A percentile compares a stretch with the other conserved stretches of the same genome.
Evolutionary conservation across 106 monocot species (phyloP).

Genomic region (Phalaenopsis aphrodite): DNA sequence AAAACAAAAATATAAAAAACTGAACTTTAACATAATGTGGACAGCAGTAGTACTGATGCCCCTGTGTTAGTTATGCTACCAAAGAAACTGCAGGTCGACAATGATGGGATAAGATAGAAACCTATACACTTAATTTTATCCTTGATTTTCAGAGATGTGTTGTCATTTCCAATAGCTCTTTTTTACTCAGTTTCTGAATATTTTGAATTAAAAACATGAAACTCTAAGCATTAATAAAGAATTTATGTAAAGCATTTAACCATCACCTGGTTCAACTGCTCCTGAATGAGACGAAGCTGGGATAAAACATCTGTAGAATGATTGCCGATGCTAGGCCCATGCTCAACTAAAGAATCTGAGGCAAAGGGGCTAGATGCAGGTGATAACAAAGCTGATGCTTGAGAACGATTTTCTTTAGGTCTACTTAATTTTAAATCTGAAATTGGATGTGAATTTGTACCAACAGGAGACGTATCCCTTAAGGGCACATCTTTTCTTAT

Average conservation of each 20-base stretch:
- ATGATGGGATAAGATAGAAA: background rate
- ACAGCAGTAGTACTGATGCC: no score
- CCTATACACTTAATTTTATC: background rate
- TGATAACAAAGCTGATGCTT: conserved; percentile 26
- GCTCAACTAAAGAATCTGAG: conserved; percentile 56
- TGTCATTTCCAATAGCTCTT: background rate
- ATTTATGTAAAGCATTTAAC: background rate
- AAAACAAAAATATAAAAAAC: no score
- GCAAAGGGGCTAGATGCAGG: conserved; percentile 39
- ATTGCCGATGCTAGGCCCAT: conserved; percentile 20
- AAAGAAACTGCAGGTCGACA: background rate
- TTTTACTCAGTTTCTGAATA: background rate
- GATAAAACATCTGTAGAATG: conserved; percentile 32
- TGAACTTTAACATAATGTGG: no score
- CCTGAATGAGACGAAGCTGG: conserved; percentile 47
- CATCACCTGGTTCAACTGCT: conserved; percentile 65
- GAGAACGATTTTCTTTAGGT: conserved; percentile 36
- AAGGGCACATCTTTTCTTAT: conserved; percentile 35
- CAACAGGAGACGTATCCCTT: conserved; percentile 13
- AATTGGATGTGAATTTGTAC: conserved; percentile 14
- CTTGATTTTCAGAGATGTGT: background rate
- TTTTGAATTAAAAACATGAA: background rate
- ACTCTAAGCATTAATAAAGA: conserved; percentile 4
- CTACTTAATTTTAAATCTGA: conserved; percentile 40
- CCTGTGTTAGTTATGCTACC: background rate